These are phyloP conservation scores for Xanthoconium purpureum DNA, from an alignment of 768 basidiomycete species.

Conservation along the genomic window DNA sequence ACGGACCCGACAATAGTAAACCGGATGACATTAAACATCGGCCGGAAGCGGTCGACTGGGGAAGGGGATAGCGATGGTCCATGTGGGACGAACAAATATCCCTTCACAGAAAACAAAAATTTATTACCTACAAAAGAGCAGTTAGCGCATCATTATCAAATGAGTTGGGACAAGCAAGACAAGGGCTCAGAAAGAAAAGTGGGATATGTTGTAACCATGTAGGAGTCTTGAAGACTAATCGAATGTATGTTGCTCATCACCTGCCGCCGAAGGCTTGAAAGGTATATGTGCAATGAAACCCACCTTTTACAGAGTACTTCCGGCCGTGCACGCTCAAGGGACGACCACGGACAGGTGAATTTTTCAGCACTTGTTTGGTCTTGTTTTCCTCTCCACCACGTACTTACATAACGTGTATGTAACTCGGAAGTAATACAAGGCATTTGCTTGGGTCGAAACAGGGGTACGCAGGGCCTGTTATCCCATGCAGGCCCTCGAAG, in stretches of 20 bases:
- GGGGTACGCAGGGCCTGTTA: not conserved
- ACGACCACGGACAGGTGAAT: not conserved
- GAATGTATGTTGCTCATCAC: slow-evolving; percentile 62
- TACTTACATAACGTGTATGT: not conserved
- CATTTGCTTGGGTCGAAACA: not conserved
- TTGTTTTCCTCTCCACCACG: not conserved
- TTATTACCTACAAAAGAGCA: slow-evolving; percentile 4
- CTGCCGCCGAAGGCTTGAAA: not conserved
- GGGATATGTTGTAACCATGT: slow-evolving; percentile 59
- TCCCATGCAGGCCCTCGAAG: not conserved
- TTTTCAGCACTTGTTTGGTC: slow-evolving; percentile 11
- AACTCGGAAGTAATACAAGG: not conserved
- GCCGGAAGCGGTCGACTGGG: not conserved
- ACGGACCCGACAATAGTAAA: not conserved
- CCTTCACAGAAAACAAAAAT: not conserved
- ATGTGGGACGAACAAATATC: not conserved
- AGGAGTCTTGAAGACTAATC: slow-evolving; percentile 95
- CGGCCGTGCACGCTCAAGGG: not conserved
- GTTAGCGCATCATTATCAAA: slow-evolving; percentile 7
- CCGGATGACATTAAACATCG: slow-evolving; percentile 1
- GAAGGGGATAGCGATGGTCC: not conserved
- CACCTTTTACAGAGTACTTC: slow-evolving; percentile 5
- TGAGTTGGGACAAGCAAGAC: not conserved
- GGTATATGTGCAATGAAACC: not conserved
- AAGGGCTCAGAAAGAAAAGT: slow-evolving; percentile 25